Base-by-base conservation (phyloP, 1,284 basidiomycete species). In the Malassezia psittaci region DNA sequence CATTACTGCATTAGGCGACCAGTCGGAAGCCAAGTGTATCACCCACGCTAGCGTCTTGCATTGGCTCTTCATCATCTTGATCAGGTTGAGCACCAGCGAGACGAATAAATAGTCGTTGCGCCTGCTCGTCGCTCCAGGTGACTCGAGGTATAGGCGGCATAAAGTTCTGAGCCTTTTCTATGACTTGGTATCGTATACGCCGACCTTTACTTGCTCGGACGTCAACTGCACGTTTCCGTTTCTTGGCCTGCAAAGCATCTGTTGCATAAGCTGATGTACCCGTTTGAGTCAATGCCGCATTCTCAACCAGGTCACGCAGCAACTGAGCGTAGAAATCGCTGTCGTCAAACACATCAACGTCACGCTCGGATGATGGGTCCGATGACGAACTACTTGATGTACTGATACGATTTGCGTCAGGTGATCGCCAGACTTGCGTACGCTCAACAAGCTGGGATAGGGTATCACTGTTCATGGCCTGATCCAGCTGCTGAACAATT, bases 151-250 rank as follows among this genome's bases (percentile, higher is more conserved):
- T 67, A 10, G 64, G 71, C 35, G 70, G 70, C 72, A 74, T 74
- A 41, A 74, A 74, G 58, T 66, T 69, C 49, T 64, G 62, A 19
- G 72, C 55, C 54, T 73, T 73, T 8, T 72, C 70, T 51, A 67
- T 57, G 5, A 72, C 64, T 32, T 74, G 70, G 64, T 66, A 74
- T 32, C 70, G 48, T 39, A 74, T 49, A 49, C 66, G 64, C 10
- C 72, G 56, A 10, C 72, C 72, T 41, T 74, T 74, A 36, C 59
- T 62, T 10, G 70, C 70, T 32, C 61, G 54, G 4, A 68, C 71
- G 38, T 73, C 72, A 10, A 71, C 69, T 1, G 24, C 51, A 2
- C 53, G 44, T 42, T 65, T 65, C 42, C 64, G 64, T 54, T 65
- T 66, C 36, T n/a, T 52, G 42, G 18, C 60, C 29, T 48, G 44